A percentile compares a stretch with the other conserved stretches of the same genome.
Conservation (phyloP, 2,329 filamentous ascomycete species). For the Clarireedia hainanense region DNA sequence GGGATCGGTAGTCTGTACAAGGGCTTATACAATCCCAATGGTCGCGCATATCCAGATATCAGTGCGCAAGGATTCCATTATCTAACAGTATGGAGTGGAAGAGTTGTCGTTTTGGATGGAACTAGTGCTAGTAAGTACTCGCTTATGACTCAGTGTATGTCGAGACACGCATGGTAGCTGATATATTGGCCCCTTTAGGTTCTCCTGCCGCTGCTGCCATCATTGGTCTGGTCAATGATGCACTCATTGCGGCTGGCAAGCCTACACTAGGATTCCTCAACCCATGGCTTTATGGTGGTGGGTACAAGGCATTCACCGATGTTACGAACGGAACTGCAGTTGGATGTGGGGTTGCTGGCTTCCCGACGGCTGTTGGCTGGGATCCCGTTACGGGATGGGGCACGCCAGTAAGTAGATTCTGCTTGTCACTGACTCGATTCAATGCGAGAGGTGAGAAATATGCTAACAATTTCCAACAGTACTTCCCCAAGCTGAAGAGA, state of each 20-base stretch:
- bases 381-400: slow-evolving; percentile 30
- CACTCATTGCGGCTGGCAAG: slow-evolving; percentile 42
- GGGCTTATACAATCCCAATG: slow-evolving; percentile 36
- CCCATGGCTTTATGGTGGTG: slow-evolving; percentile 33
- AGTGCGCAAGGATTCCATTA: slow-evolving; percentile 53
- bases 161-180: too few relatives aligned
- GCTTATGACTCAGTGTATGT: slow-evolving; percentile 17
- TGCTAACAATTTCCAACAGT: too few relatives aligned
- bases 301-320: slow-evolving; percentile 32
- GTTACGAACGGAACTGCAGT: slow-evolving; percentile 30
- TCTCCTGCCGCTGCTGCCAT: slow-evolving; percentile 47
- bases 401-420: neutral
- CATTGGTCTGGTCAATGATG: slow-evolving; percentile 54
- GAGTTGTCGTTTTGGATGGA: slow-evolving; percentile 34
- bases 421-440: too few relatives aligned
- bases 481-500: too few relatives aligned
- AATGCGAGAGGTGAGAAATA: too few relatives aligned
- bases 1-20: slow-evolving; percentile 36
- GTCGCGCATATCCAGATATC: slow-evolving; percentile 44
- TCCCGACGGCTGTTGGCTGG: slow-evolving; percentile 26
- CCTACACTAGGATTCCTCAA: slow-evolving; percentile 34
- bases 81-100: slow-evolving; percentile 30
- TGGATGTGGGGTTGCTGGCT: slow-evolving; percentile 29
- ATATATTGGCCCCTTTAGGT: neutral
- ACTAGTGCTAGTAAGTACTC: slow-evolving; percentile 35